A percentile compares a stretch with the other conserved stretches of the same genome.
These are phyloP conservation scores for Tephrocybe sp. DNA, from an alignment of 768 basidiomycete species.

Conservation along the genomic window DNA sequence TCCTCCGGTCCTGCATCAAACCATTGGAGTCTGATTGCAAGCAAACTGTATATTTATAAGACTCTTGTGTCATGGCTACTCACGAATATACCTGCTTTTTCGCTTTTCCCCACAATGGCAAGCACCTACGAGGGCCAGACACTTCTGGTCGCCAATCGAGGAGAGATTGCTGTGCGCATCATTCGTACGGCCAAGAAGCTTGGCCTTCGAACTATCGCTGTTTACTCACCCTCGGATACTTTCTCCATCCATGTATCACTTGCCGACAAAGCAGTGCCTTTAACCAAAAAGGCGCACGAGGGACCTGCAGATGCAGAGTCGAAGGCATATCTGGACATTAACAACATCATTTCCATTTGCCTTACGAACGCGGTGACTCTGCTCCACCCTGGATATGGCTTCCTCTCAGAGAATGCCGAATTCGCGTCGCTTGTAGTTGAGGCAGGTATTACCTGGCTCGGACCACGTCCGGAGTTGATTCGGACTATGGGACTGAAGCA, in stretches of 20 bases:
- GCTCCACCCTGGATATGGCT: conserved; percentile 66
- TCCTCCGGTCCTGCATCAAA: not conserved
- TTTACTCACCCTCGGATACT: conserved; percentile 61
- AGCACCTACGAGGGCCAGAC: conserved; percentile 35
- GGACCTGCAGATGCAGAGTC: conserved; percentile 35
- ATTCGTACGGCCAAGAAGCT: conserved; percentile 54
- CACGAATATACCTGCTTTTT: not conserved
- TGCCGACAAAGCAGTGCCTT: conserved; percentile 49
- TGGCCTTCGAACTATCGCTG: conserved; percentile 51
- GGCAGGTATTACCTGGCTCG: conserved; percentile 57
- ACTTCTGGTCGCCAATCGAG: conserved; percentile 68
- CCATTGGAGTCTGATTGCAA: not conserved
- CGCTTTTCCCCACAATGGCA: not conserved
- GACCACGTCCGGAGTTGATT: conserved; percentile 52
- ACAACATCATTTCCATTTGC: conserved; percentile 43
- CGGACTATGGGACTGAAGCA: conserved; percentile 63
- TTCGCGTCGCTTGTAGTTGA: conserved; percentile 48
- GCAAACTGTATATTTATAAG: not conserved
- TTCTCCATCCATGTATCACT: conserved; percentile 56
- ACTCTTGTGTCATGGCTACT: not conserved
- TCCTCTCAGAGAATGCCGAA: conserved; percentile 61
- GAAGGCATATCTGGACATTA: conserved; percentile 39
- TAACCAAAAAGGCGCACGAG: conserved; percentile 19
- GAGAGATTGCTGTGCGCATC: conserved; percentile 70
- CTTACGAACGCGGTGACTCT: conserved; percentile 42